Conservation (phyloP, 2,329 filamentous ascomycete species). For the Exophiala aquamarina region DNA sequence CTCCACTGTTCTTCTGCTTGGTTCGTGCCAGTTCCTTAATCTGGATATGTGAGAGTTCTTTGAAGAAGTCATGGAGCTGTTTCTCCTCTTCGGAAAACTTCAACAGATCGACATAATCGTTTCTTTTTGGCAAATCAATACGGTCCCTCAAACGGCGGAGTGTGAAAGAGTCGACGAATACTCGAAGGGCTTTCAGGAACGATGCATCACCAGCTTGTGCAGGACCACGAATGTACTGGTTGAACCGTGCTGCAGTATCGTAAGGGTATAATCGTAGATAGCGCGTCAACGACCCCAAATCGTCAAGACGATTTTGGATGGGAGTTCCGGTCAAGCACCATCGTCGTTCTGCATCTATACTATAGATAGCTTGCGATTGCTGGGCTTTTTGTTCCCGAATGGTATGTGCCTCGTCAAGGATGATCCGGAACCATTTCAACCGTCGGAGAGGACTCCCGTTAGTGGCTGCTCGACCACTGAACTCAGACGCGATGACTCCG, state of each 20-base stretch:
- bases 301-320: conserved; percentile 89
- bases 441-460: conserved; percentile 65
- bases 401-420: conserved; percentile 91
- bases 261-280: conserved; percentile 86
- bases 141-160: conserved; percentile 88
- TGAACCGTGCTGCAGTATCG: conserved; percentile 73
- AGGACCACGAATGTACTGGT: conserved; percentile 75
- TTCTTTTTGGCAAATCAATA: conserved; percentile 74
- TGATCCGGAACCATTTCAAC: conserved; percentile 89
- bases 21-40: conserved; percentile 71
- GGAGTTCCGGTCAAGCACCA: conserved; percentile 99
- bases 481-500: conserved; percentile 79
- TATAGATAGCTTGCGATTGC: conserved; percentile 81
- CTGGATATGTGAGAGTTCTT: conserved; percentile 74
- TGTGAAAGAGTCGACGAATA: conserved; percentile 93
- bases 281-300: conserved; percentile 80
- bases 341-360: conserved; percentile 73
- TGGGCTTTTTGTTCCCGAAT: conserved; percentile 83
- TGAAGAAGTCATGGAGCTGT: conserved; percentile 79
- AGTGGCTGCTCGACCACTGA: conserved; percentile 52
- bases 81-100: conserved; percentile 75
- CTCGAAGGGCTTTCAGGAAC: conserved; percentile 78
- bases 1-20: conserved; percentile 64
- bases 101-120: conserved; percentile 71
- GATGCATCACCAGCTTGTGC: conserved; percentile 85